Conservation (phyloP, 1,139 yeast genomes). For the Saccharomycopsis hybrid region DNA sequence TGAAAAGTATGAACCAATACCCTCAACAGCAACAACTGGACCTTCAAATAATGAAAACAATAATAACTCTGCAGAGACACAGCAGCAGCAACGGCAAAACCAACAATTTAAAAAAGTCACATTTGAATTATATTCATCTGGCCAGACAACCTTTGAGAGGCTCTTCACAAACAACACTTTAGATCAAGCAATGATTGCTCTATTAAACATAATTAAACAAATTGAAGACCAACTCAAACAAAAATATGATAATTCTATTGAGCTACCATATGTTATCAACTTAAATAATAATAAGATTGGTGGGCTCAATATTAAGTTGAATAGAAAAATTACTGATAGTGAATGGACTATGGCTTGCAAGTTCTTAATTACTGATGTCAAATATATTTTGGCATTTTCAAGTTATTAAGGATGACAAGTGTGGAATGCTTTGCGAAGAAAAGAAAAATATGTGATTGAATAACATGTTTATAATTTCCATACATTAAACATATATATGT, state of each 20-base stretch:
- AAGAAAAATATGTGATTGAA: too few relatives aligned
- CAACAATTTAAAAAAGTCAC: conserved; percentile 27
- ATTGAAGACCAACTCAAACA: conserved; percentile 44
- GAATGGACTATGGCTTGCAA: conserved; percentile 93
- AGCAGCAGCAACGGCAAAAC: background rate
- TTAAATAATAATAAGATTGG: conserved; percentile 63
- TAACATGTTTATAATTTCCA: too few relatives aligned
- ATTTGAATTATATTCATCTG: conserved; percentile 51
- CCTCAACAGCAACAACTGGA: background rate
- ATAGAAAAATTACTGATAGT: conserved; percentile 55
- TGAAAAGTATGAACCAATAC: conserved; percentile 42
- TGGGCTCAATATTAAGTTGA: conserved; percentile 65
- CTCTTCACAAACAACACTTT: conserved; percentile 63
- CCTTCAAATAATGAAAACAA: background rate
- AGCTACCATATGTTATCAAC: conserved; percentile 62
- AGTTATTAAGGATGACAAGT: too few relatives aligned
- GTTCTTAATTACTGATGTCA: conserved; percentile 63
- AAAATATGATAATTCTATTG: conserved; percentile 47
- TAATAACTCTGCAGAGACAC: conserved; percentile 10
- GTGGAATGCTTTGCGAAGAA: too few relatives aligned
- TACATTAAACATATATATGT: too few relatives aligned
- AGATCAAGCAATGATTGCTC: conserved; percentile 72
- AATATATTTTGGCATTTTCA: conserved; percentile 43
- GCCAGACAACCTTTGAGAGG: conserved; percentile 64
- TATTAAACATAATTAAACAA: conserved; percentile 55